Percentiles rank a stretch among this genome's conserved stretches.
Conservation (phyloP, 257 asterid genomes). For the Nicotiana otophora region DNA sequence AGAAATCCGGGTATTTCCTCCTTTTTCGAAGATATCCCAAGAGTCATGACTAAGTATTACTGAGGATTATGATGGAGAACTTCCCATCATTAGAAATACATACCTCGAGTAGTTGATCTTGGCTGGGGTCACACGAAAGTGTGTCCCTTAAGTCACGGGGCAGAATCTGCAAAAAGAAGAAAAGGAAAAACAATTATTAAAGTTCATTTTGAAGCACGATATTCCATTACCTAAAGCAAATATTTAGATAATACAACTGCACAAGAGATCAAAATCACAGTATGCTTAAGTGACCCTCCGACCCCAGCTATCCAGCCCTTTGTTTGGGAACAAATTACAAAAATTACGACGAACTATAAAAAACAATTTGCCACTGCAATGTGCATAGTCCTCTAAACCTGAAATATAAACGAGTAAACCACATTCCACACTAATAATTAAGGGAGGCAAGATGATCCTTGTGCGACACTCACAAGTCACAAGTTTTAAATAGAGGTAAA, state of each 20-base stretch:
- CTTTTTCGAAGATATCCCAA: not conserved
- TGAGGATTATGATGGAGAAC: not conserved
- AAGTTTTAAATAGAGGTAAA: not conserved
- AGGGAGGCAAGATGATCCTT: not conserved
- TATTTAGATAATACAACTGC: not conserved
- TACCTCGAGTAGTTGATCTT: constrained; percentile 59
- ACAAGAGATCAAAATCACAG: not conserved
- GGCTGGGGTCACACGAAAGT: constrained; percentile 35
- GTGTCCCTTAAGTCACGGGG: constrained; percentile 57
- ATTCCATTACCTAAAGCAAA: not conserved
- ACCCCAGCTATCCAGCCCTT: not conserved
- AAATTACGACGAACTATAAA: not conserved
- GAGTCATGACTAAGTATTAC: not conserved
- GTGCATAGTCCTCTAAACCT: not conserved
- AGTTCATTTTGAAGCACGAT: not conserved
- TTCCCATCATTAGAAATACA: not conserved
- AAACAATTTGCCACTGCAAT: not conserved
- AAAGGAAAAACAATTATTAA: not conserved
- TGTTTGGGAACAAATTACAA: not conserved
- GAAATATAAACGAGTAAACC: not conserved
- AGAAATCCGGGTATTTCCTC: not conserved
- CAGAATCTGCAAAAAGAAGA: constrained; percentile 38
- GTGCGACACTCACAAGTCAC: not conserved
- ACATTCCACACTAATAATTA: not conserved
- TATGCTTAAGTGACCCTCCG: not conserved